phyloP scores from a whole-genome alignment of 2,329 filamentous ascomycete species.

The Myriosclerotinia duriaeana region DNA sequence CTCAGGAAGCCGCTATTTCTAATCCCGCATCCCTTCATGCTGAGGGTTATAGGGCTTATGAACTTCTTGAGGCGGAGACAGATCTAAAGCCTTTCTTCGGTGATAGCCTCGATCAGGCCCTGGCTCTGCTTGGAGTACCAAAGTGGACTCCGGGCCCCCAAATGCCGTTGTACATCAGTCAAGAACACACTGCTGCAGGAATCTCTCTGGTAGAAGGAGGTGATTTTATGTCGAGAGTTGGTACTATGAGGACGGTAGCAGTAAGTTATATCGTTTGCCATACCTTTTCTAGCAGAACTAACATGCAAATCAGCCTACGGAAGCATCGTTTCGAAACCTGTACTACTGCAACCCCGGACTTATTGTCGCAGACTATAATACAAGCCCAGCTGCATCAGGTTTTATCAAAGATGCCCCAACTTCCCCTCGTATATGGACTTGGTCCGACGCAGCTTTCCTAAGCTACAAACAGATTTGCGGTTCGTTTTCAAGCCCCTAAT shows the following conservation, averaged over 20 bases:
- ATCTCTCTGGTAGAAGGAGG: neutral
- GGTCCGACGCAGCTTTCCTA: conserved; percentile 4
- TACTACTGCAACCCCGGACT: neutral
- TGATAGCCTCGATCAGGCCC: neutral
- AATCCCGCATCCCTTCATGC: neutral
- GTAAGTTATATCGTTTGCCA: neutral
- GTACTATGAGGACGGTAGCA: too few relatives aligned
- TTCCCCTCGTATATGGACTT: neutral
- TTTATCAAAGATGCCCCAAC: neutral
- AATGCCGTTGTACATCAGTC: too few relatives aligned
- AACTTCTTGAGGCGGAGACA: too few relatives aligned
- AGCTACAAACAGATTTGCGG: neutral
- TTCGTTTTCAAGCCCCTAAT: neutral
- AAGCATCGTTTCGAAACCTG: neutral
- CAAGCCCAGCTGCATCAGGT: neutral
- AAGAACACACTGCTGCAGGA: neutral
- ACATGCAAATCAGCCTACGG: neutral
- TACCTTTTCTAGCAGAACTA: neutral
- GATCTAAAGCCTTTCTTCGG: neutral
- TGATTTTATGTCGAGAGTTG: neutral
- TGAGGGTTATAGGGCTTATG: neutral
- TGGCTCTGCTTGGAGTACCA: too few relatives aligned
- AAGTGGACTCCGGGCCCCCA: too few relatives aligned
- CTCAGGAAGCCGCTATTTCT: neutral
- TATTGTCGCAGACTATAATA: neutral